Conservation (phyloP, 352 stramenopile genomes). For the Phytopythium ostracodes region DNA sequence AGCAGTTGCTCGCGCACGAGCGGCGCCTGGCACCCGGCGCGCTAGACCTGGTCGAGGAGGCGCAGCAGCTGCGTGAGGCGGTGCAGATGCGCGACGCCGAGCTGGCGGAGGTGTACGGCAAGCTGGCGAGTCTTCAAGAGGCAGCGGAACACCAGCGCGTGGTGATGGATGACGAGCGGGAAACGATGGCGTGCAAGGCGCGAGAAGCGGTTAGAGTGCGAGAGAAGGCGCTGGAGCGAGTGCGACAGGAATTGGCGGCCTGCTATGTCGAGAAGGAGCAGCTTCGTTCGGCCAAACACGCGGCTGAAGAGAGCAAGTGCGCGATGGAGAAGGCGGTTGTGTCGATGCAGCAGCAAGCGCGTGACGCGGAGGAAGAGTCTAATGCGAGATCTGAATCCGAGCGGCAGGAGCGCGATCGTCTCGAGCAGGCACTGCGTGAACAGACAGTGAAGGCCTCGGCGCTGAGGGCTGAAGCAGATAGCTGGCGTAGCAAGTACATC, state of each 20-base stretch:
- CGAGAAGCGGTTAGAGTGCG: neutral
- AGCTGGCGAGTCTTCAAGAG: neutral
- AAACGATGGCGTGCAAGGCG: neutral
- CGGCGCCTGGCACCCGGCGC: neutral
- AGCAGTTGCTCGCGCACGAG: conserved; percentile 12
- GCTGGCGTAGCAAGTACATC: neutral
- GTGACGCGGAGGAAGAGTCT: neutral
- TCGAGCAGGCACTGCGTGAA: neutral
- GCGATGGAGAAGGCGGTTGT: neutral
- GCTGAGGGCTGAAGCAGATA: neutral
- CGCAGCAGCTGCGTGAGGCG: conserved; percentile 2
- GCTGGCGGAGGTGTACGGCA: neutral
- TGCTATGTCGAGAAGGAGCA: neutral
- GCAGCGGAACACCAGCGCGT: neutral
- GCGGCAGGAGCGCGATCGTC: neutral
- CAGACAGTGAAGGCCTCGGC: neutral
- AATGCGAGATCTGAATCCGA: neutral
- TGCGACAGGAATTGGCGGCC: neutral
- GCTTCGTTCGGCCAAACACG: neutral
- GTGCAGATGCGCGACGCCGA: conserved; percentile 3
- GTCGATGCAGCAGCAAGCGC: neutral
- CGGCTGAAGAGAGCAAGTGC: neutral
- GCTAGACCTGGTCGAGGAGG: neutral
- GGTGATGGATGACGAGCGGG: neutral
- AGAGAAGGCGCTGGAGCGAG: neutral